Evolutionary conservation across 176 grass and related monocot species (phyloP).

Genomic region (Oropetium thomaeum): DNA sequence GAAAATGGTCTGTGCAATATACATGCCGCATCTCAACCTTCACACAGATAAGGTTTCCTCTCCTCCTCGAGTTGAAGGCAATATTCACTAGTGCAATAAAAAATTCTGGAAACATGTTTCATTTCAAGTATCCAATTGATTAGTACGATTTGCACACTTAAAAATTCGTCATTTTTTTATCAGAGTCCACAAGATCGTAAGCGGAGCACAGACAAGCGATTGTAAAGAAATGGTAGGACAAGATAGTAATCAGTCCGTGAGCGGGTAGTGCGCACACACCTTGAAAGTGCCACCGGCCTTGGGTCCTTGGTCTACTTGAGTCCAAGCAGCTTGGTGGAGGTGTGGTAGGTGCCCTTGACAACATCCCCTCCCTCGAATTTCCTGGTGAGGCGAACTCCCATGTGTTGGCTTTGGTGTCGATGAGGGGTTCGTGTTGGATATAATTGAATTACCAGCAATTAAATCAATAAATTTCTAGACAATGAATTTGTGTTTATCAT

Average conservation of each 20-base stretch:
- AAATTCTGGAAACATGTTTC: background rate
- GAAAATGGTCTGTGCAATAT: no score
- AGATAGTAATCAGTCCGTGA: no score
- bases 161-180: background rate
- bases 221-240: no score
- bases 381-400: conserved; percentile 83
- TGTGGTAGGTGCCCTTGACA: conserved; percentile 71
- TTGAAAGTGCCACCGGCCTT: conserved; percentile 66
- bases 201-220: background rate
- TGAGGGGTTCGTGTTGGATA: conserved; percentile 71
- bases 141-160: background rate
- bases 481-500: no score
- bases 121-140: background rate
- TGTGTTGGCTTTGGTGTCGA: conserved; percentile 64
- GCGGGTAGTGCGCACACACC: conserved; percentile 51
- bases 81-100: background rate
- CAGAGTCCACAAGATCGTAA: background rate
- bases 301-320: conserved; percentile 67
- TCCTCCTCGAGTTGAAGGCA: no score
- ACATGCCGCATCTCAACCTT: background rate
- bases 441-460: no score
- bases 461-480: no score
- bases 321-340: conserved; percentile 59
- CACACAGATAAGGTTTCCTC: no score
- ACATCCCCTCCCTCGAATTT: conserved; percentile 56